Percentiles rank a stretch among this genome's conserved stretches.
Conservation (phyloP, 805 yeast species). For the Ogataea populi-albae region DNA sequence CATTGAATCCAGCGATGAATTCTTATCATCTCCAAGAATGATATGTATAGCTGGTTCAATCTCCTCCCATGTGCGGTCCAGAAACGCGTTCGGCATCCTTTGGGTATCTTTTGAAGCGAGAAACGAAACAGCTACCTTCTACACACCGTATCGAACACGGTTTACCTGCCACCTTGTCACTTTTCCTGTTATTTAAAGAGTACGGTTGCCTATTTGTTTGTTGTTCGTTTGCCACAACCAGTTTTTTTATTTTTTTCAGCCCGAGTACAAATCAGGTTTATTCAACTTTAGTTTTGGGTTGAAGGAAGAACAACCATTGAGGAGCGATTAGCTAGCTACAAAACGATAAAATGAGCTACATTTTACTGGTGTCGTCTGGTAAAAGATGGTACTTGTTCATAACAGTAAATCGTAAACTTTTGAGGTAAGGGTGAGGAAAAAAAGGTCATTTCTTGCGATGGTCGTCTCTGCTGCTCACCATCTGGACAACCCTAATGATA, state of each 20-base stretch:
- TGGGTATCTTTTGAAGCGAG: constrained; percentile 2
- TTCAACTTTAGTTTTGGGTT: no score
- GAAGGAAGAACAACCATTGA: no score
- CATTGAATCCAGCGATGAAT: constrained; percentile 58
- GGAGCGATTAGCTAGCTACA: no score
- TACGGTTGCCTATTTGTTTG: constrained; percentile 2
- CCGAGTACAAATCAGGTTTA: no score
- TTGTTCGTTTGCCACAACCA: constrained; percentile 16
- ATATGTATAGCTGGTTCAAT: constrained; percentile 74
- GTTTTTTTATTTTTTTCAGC: constrained; percentile 8
- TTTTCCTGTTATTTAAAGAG: background rate
- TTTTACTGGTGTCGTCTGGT: no score
- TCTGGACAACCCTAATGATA: constrained; percentile 75
- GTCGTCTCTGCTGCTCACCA: constrained; percentile 37
- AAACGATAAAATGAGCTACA: no score
- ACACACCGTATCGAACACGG: background rate
- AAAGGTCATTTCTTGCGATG: constrained; percentile 1
- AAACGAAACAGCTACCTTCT: background rate
- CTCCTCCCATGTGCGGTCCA: constrained; percentile 60
- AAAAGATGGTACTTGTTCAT: no score
- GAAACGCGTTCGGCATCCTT: constrained; percentile 22
- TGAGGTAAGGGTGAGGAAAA: no score
- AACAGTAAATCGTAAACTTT: no score
- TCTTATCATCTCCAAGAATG: constrained; percentile 66
- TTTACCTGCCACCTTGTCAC: constrained; percentile 1